phyloP scores from a whole-genome alignment of 192 early-diverging fungal species.

The Backusella parvicylindrica region DNA sequence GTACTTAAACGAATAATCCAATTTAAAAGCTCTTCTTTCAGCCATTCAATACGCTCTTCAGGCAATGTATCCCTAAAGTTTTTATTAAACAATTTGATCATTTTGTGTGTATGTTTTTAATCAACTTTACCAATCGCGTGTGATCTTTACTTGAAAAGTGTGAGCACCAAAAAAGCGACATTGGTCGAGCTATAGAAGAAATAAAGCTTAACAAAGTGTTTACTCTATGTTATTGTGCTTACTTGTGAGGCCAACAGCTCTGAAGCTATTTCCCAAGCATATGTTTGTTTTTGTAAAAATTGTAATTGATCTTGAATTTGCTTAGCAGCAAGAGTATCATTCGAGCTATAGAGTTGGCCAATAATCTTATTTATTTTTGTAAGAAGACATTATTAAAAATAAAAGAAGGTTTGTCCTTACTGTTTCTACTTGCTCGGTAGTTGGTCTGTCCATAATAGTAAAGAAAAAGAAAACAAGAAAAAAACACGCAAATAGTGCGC shows the following conservation, averaged over 20 bases:
- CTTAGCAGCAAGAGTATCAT: constrained; percentile 35
- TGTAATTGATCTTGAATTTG: constrained; percentile 52
- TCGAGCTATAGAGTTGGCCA: constrained; percentile 44
- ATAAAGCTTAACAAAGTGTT: not conserved
- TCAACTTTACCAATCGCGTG: constrained; percentile 49
- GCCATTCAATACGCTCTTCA: constrained; percentile 49
- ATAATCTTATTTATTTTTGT: constrained; percentile 38
- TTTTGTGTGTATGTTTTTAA: not conserved
- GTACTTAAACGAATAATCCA: constrained; percentile 42
- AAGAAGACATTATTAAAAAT: not conserved
- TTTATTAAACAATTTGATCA: not conserved
- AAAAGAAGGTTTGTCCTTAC: not conserved
- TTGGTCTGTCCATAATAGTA: not conserved
- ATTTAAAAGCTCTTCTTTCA: constrained; percentile 41
- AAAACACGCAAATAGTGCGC: not conserved
- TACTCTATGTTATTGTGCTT: not conserved
- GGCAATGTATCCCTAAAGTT: constrained; percentile 45
- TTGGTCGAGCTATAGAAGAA: constrained; percentile 33
- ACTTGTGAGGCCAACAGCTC: constrained; percentile 47
- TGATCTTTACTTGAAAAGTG: constrained; percentile 54
- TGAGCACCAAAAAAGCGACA: constrained; percentile 60
- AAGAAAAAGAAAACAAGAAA: not conserved
- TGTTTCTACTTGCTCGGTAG: not conserved
- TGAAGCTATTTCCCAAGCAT: constrained; percentile 55
- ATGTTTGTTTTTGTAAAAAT: constrained; percentile 43